phyloP scores from a whole-genome alignment of 2,329 filamentous ascomycete genomes.

The Alternaria arbusti region DNA sequence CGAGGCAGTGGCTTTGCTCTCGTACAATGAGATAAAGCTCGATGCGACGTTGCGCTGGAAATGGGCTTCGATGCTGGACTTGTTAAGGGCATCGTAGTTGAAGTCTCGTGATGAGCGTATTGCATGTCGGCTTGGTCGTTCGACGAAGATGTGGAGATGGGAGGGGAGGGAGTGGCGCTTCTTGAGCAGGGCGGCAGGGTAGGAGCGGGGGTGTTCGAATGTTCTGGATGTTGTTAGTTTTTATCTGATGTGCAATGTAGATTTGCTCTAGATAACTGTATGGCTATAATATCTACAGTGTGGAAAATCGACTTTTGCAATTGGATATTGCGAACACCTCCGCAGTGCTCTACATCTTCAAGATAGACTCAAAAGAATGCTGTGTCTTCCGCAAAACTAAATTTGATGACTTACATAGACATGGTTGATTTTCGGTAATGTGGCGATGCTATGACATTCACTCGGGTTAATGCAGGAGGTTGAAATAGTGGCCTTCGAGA shows the following conservation, averaged over 20 bases:
- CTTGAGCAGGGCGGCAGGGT: neutral
- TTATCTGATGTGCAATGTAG: neutral
- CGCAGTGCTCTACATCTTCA: neutral
- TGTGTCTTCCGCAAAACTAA: neutral
- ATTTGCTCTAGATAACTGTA: neutral
- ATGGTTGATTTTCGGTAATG: neutral
- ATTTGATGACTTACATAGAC: neutral
- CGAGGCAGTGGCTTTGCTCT: slow-evolving; percentile 1
- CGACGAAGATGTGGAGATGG: neutral
- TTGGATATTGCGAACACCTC: neutral
- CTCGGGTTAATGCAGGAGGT: neutral
- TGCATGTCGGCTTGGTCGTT: neutral
- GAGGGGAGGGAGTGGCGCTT: neutral
- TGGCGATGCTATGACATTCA: neutral
- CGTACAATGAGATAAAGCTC: slow-evolving; percentile 6
- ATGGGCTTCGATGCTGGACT: neutral
- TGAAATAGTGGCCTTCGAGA: neutral
- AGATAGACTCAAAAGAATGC: neutral
- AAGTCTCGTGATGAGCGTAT: neutral
- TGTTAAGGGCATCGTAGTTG: neutral
- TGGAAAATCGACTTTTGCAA: neutral
- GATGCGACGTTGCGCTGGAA: neutral
- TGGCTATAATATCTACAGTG: neutral
- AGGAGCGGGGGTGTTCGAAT: neutral
- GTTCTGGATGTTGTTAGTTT: neutral